Evolutionary conservation across 2,329 filamentous ascomycete species (phyloP).

Genomic region (Oidium heveae): DNA sequence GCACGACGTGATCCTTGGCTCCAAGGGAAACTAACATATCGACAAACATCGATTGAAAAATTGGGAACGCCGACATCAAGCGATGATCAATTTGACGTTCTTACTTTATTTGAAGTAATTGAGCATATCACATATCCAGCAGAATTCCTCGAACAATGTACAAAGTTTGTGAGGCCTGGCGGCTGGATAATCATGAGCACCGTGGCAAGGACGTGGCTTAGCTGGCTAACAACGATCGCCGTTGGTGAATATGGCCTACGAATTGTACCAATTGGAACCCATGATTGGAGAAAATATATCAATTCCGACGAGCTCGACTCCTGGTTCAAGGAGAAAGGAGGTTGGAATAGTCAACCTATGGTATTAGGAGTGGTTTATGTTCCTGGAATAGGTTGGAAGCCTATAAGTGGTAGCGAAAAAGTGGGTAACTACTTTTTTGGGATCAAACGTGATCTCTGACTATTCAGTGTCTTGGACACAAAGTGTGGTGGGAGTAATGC

Average conservation of each 20-base stretch:
- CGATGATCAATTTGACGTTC: conserved; percentile 41
- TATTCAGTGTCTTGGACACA: too few species aligned
- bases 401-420: conserved; percentile 55
- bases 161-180: conserved; percentile 60
- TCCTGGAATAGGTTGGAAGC: conserved; percentile 72
- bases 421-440: conserved; percentile 94
- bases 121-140: conserved; percentile 67
- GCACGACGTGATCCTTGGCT: conserved; percentile 49
- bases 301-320: conserved; percentile 53
- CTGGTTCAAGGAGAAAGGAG: conserved; percentile 22
- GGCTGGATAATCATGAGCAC: conserved; percentile 87
- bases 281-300: conserved; percentile 92
- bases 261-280: conserved; percentile 77
- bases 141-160: conserved; percentile 44
- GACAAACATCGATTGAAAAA: conserved; percentile 53
- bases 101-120: conserved; percentile 81
- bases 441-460: conserved; percentile 28
- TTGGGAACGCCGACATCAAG: conserved; percentile 20
- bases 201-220: conserved; percentile 69
- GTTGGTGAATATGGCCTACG: conserved; percentile 69
- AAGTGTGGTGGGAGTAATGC: too few species aligned
- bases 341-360: conserved; percentile 33
- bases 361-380: conserved; percentile 74
- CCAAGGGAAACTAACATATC: conserved; percentile 38
- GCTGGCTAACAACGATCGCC: conserved; percentile 80